phyloP scores from a whole-genome alignment of 371 early-diverging fungal genomes.

The Syncephalastrum contaminatum region DNA sequence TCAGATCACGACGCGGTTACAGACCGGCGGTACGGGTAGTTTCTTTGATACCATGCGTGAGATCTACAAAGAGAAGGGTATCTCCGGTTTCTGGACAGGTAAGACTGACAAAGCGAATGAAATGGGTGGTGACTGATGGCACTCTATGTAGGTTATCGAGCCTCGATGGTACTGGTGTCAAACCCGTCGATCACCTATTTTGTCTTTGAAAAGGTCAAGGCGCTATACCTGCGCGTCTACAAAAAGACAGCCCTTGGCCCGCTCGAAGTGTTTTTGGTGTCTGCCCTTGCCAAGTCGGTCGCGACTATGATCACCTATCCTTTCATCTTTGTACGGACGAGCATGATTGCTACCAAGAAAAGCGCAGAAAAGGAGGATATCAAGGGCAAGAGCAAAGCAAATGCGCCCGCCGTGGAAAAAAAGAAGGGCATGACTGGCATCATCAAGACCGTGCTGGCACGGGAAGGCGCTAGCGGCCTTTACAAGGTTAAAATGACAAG shows the following conservation, averaged over 20 bases:
- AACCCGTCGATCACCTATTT: slow-evolving; percentile 67
- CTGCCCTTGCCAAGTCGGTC: slow-evolving; percentile 56
- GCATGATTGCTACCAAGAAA: slow-evolving; percentile 27
- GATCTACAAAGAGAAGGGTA: slow-evolving; percentile 49
- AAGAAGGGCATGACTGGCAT: slow-evolving; percentile 42
- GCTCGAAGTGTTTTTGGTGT: slow-evolving; percentile 54
- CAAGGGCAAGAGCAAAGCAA: slow-evolving; percentile 12
- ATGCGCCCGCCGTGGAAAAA: slow-evolving; percentile 11
- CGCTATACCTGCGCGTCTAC: slow-evolving; percentile 27
- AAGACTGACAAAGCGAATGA: not conserved
- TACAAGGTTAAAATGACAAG: slow-evolving; percentile 37
- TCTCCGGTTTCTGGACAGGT: slow-evolving; percentile 61
- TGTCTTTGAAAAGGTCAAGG: slow-evolving; percentile 56
- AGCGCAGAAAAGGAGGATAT: slow-evolving; percentile 6
- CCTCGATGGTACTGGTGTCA: slow-evolving; percentile 55
- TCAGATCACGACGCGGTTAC: slow-evolving; percentile 56
- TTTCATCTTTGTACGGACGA: slow-evolving; percentile 56
- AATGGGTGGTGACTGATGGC: not conserved
- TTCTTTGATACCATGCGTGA: slow-evolving; percentile 26
- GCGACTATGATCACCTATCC: slow-evolving; percentile 64
- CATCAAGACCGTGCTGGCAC: slow-evolving; percentile 38
- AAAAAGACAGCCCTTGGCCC: slow-evolving; percentile 36
- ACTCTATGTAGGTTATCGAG: slow-evolving; percentile 47
- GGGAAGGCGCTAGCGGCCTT: slow-evolving; percentile 48
- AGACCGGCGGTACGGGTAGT: slow-evolving; percentile 43